Base-by-base conservation (phyloP, 169 alveolate genomes). In the Babesia divergens region DNA sequence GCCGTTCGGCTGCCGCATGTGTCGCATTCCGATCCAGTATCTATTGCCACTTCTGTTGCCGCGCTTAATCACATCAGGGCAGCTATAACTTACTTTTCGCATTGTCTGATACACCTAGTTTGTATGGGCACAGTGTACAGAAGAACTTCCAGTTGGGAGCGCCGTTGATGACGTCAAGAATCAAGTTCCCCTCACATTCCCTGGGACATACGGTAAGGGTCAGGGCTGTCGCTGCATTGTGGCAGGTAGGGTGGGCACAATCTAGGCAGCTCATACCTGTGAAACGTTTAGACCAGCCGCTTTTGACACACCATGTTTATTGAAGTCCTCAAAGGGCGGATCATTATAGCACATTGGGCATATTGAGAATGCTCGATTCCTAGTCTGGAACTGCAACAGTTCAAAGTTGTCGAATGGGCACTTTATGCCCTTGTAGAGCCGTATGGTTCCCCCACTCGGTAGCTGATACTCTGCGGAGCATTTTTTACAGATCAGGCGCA, bases 381-480 rank as follows among this genome's bases (percentile, higher is more conserved):
- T 38, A 29, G 46, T 52, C 53, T 66, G 77, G 66, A 38, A 82
- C 56, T 84, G 62, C 49, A 91, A 66, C 55, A 91, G 42, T 66
- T 91, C 94, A 75, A 71, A 91, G 52, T 84, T 84, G 55, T 91
- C 95, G 38, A 89, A 65, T 4, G 95, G 95, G 60, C 95, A 91
- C 58, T 75, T 87, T 34, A 86, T 75, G 53, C 86, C 94, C 84
- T 91, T 84, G 71, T 82, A 89, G 28, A 65, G 69, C 66, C 70
- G 65, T 51, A 90, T 79, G 14, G 91, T 55, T 2, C 94, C 94
- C 28, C 86, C 86, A 47, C 60, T 87, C 13, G 95, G 95, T 35
- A 91, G 69, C 44, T 54, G 69, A 32, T 85, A 81, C 55, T 89
- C 84, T 13, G 43, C 65, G 65, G 89, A 79, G 70, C 95, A 91